phyloP scores from a whole-genome alignment of 352 stramenopile genomes.

The Bremia lactucae region DNA sequence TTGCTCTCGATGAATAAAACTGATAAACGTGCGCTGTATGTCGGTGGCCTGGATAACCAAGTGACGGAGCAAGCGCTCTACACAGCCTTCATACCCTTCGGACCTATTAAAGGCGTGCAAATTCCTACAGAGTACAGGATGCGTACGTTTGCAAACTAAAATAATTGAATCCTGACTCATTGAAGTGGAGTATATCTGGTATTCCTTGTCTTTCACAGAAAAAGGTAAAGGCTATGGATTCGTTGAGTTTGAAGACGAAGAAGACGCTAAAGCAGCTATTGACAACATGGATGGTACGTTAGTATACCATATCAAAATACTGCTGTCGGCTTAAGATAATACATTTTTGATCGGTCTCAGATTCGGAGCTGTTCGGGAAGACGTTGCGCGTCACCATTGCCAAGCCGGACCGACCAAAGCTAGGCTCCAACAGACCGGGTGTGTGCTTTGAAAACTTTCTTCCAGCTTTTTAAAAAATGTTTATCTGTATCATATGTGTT shows the following conservation, averaged over 20 bases:
- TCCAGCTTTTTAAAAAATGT: background rate
- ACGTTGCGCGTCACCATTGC: constrained; percentile 88
- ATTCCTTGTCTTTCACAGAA: constrained; percentile 24
- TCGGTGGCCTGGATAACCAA: constrained; percentile 83
- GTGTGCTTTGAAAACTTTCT: constrained; percentile 1
- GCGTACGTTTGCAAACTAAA: constrained; percentile 34
- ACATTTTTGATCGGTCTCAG: constrained; percentile 16
- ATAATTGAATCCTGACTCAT: background rate
- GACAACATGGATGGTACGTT: constrained; percentile 92
- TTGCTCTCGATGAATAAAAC: constrained; percentile 17
- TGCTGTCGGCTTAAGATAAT: background rate
- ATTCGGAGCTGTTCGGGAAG: constrained; percentile 87
- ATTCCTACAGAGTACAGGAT: constrained; percentile 60
- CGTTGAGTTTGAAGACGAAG: constrained; percentile 87
- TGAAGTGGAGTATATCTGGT: too few species aligned
- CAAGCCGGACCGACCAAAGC: constrained; percentile 69
- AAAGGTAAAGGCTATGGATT: constrained; percentile 89
- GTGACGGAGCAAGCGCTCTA: constrained; percentile 85
- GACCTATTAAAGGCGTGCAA: constrained; percentile 68
- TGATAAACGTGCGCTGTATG: constrained; percentile 79
- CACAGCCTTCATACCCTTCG: constrained; percentile 76
- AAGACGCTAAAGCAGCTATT: constrained; percentile 85
- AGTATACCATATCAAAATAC: background rate
- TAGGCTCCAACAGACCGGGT: constrained; percentile 73
- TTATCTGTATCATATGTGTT: background rate